Base-by-base conservation (phyloP, 345 rosid species). In the Cardamine occulta region DNA sequence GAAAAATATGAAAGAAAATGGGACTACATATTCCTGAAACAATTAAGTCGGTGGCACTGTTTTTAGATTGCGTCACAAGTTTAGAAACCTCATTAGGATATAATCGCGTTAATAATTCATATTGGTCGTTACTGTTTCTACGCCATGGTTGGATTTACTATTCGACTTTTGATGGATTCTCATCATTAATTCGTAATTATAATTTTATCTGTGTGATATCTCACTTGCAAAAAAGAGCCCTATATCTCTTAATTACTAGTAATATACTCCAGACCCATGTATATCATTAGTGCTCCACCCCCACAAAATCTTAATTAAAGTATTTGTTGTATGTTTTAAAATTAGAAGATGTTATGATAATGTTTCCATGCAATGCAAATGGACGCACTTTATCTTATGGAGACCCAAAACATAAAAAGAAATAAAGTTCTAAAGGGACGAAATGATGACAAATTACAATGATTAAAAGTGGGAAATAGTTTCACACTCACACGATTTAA, bases 311-410 rank as follows among this genome's bases (percentile, higher is more conserved):
- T 71, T 77, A 47, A 57, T 64, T 48, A 71, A 63, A 35, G 11
- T 70, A 55, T 54, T 70, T 42, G 52, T 44, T 55, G 8, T 31
- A 5, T 69, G 34, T 63, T 76, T 68, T 5, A 35, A 70, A 70
- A 45, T 34, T 4, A 55, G 53, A 47, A 70, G 61, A 35, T 57
- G 80, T 71, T 64, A 77, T 77, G 72, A 77, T 77, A 77, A 57
- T 77, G 80, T 77, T 77, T 77, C 76, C 80, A 77, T 77, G 80
- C 80, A 77, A 77, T 71, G 76, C 77, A 78, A 78, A 59, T 59
- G 81, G 68, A 78, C 81, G 80, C 80, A 71, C 80, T 77, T 77
- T 77, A 66, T 45, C 76, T 78, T 78, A 78, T 72, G 81, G 81
- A 78, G 81, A 72, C 77, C 69, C 81, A 78, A 78, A 72, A 78